Evolutionary conservation across 139 green algal species (phyloP), one percentile per base, ranked within the genome.

Genomic region (Pycnococcus provasolii): DNA sequence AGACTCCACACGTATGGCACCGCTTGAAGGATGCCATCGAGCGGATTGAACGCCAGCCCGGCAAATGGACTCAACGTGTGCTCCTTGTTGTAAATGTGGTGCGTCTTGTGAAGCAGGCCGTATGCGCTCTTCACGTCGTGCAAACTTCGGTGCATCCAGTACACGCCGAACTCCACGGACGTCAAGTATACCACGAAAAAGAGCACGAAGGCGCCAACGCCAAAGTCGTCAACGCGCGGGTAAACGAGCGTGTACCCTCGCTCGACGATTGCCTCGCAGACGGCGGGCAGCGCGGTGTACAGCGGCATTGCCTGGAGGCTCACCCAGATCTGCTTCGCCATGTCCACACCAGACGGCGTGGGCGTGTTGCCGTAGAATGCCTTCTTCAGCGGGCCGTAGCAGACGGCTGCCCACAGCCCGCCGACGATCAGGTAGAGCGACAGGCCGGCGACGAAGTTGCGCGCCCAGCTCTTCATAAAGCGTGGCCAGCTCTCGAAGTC

Each of bases 51-150:
- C 42, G 91, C 91, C 48, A 96, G 78, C 6, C 90, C 90, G 4
- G 91, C 91, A 78, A 96, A 97, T 39, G 91, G 91, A 15, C 83
- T 93, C 55, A 97, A 79, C 26, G 87, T 94, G 82, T 96, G 80
- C 77, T 96, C 88, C 84, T 97, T 97, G 85, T 97, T 97, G 87
- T 97, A 97, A 63, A 92, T 95, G 77, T 97, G 91, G 78, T 97
- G 91, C 40, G 81, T 88, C 58, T 76, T 58, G 75, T 96, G 89
- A 47, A 96, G 79, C 42, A 58, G 68, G 62, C 73, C 83, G 81
- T 81, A 95, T 0, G 70, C 74, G 5, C 66, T 62, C 53, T 81
- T 87, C 67, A 89, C 76, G 26, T 90, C 83, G 66, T 96, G 90
- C 51, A 96, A 82, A 13, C 74, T 53, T 5, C 90, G 79, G 82